Evolutionary conservation across 2,329 filamentous ascomycete species (phyloP).

Genomic region (Capronia epimyces): DNA sequence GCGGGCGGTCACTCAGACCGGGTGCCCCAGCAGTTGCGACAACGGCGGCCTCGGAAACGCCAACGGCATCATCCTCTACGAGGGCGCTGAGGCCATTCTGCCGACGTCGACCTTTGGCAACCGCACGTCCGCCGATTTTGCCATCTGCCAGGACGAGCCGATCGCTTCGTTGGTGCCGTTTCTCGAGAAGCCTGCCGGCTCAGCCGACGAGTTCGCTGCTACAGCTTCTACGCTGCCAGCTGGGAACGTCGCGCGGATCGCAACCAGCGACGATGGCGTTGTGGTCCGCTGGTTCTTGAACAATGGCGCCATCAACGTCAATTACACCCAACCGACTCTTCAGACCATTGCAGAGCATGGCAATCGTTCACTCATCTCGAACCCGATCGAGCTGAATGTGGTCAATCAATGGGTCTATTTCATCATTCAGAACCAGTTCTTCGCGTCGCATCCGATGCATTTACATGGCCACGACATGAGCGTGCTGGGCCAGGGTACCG

Average conservation of each 20-base stretch:
- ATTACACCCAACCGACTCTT: slow-evolving; percentile 34
- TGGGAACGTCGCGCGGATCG: slow-evolving; percentile 24
- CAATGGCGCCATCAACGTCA: slow-evolving; percentile 32
- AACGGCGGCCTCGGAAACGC: slow-evolving; percentile 27
- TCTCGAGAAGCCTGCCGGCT: slow-evolving; percentile 24
- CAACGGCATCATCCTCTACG: slow-evolving; percentile 30
- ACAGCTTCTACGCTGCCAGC: slow-evolving; percentile 24
- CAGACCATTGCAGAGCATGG: slow-evolving; percentile 12
- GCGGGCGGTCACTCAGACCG: slow-evolving; percentile 28
- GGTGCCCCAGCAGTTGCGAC: slow-evolving; percentile 25
- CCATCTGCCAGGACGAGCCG: slow-evolving; percentile 30
- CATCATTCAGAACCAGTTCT: slow-evolving; percentile 28
- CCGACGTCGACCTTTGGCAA: slow-evolving; percentile 29
- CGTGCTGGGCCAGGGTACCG: slow-evolving; percentile 52
- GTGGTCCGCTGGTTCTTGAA: slow-evolving; percentile 35
- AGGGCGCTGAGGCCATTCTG: slow-evolving; percentile 24
- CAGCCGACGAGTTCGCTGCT: slow-evolving; percentile 29
- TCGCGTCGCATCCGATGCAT: slow-evolving; percentile 57
- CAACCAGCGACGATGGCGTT: slow-evolving; percentile 24
- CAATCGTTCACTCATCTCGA: slow-evolving; percentile 16
- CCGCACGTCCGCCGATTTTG: slow-evolving; percentile 30
- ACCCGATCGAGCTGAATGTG: slow-evolving; percentile 14
- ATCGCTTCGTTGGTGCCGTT: slow-evolving; percentile 29
- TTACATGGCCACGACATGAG: slow-evolving; percentile 64
- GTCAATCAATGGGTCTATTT: slow-evolving; percentile 25